A percentile compares a stretch with the other conserved stretches of the same genome.
Evolutionary conservation across 2,329 filamentous ascomycete genomes (phyloP).

Genomic region (Beauveria bassiana): DNA sequence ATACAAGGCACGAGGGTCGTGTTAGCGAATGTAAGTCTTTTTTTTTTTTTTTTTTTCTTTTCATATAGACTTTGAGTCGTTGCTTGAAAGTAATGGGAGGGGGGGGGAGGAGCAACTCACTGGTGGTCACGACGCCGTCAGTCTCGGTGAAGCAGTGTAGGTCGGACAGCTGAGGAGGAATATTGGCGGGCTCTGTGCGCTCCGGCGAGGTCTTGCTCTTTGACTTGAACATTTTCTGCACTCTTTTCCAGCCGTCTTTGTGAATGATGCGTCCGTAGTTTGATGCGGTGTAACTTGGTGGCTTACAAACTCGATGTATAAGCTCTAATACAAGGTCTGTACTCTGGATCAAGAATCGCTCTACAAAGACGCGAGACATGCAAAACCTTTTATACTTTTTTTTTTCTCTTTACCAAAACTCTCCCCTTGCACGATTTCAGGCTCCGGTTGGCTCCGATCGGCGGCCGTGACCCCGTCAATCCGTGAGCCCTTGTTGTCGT

Average conservation of each 20-base stretch:
- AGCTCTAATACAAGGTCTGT: neutral
- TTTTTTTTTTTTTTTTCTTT: neutral
- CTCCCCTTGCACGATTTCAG: neutral
- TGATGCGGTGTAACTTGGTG: neutral
- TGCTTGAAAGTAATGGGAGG: too few species aligned
- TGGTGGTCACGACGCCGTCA: conserved; percentile 52
- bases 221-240: neutral
- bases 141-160: conserved; percentile 55
- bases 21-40: neutral
- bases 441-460: neutral
- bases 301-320: neutral
- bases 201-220: conserved; percentile 19
- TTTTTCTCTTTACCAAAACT: neutral
- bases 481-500: neutral
- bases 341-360: neutral
- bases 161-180: conserved; percentile 36
- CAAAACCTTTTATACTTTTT: neutral
- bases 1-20: neutral
- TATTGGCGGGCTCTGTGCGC: conserved; percentile 24
- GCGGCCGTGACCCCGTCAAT: neutral
- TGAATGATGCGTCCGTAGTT: neutral
- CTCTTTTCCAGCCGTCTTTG: neutral
- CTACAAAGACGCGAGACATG: neutral
- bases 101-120: conserved; percentile 17
- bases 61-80: too few species aligned